phyloP scores from a whole-genome alignment of 495 filamentous ascomycete species.

The Neurospora sp. region DNA sequence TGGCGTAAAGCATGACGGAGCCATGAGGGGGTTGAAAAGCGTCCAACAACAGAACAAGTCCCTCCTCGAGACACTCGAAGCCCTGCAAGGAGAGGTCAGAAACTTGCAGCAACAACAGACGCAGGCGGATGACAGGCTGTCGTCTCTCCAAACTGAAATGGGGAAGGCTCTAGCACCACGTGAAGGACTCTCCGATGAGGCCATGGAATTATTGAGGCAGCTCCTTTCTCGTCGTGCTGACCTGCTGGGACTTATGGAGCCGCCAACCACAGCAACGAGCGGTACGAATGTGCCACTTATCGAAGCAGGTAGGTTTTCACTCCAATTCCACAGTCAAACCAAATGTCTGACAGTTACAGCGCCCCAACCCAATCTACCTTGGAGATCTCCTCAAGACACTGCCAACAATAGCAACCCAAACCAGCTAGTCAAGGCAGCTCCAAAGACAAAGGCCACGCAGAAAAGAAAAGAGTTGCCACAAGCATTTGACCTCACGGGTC shows the following conservation, averaged over 20 bases:
- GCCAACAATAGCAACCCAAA: background rate
- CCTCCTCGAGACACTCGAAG: slow-evolving; percentile 7
- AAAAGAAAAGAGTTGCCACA: background rate
- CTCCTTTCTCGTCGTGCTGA: slow-evolving; percentile 7
- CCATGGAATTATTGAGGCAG: slow-evolving; percentile 1
- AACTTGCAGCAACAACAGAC: slow-evolving; percentile 8
- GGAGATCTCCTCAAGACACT: background rate
- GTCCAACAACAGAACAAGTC: slow-evolving; percentile 8
- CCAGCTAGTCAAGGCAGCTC: background rate
- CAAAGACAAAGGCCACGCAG: background rate
- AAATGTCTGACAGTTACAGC: background rate
- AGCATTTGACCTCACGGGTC: background rate
- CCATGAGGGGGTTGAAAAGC: slow-evolving; percentile 1
- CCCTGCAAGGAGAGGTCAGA: slow-evolving; percentile 11
- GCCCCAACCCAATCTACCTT: background rate
- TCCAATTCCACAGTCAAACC: background rate
- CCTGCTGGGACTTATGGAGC: slow-evolving; percentile 6
- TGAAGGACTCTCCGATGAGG: background rate
- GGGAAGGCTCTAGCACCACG: background rate
- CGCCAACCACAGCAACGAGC: background rate
- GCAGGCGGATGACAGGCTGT: slow-evolving; percentile 3
- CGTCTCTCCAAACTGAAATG: slow-evolving; percentile 5
- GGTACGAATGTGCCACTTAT: background rate
- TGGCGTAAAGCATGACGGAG: background rate
- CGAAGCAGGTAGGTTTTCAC: background rate